phyloP scores from a whole-genome alignment of 2,329 filamentous ascomycete genomes.

The Tetracladium maxilliforme region DNA sequence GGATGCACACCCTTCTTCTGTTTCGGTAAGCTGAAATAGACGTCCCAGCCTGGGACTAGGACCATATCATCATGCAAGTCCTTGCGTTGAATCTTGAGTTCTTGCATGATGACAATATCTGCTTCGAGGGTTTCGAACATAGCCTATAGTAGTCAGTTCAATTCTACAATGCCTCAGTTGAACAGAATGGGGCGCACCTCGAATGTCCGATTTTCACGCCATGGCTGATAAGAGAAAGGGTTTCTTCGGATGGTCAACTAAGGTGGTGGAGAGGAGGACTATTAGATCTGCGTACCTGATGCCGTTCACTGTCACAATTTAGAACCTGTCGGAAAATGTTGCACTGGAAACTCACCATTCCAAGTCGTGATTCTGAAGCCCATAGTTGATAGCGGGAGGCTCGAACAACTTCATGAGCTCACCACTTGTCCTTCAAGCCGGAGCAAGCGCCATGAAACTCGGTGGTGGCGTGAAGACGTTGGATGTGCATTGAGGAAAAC shows the following conservation, averaged over 20 bases:
- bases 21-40: slow-evolving; percentile 84
- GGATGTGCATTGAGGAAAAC: too few species aligned
- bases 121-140: slow-evolving; percentile 93
- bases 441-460: too few species aligned
- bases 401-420: neutral
- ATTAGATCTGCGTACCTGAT: slow-evolving; percentile 42
- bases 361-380: slow-evolving; percentile 70
- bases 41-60: slow-evolving; percentile 86
- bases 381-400: slow-evolving; percentile 30
- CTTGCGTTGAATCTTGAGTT: slow-evolving; percentile 90
- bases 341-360: slow-evolving; percentile 49
- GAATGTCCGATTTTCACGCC: slow-evolving; percentile 57
- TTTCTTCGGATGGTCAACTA: slow-evolving; percentile 34
- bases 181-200: slow-evolving; percentile 28
- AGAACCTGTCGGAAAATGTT: slow-evolving; percentile 10
- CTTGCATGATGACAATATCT: slow-evolving; percentile 90
- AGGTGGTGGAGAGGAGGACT: slow-evolving; percentile 1
- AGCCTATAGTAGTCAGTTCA: slow-evolving; percentile 28
- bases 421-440: too few species aligned
- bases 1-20: slow-evolving; percentile 79
- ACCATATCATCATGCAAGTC: slow-evolving; percentile 94
- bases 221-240: slow-evolving; percentile 74
- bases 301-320: slow-evolving; percentile 48
- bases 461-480: too few species aligned
- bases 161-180: neutral